Evolutionary conservation across 495 filamentous ascomycete genomes (phyloP).

Genomic region (Penicillium lagena): DNA sequence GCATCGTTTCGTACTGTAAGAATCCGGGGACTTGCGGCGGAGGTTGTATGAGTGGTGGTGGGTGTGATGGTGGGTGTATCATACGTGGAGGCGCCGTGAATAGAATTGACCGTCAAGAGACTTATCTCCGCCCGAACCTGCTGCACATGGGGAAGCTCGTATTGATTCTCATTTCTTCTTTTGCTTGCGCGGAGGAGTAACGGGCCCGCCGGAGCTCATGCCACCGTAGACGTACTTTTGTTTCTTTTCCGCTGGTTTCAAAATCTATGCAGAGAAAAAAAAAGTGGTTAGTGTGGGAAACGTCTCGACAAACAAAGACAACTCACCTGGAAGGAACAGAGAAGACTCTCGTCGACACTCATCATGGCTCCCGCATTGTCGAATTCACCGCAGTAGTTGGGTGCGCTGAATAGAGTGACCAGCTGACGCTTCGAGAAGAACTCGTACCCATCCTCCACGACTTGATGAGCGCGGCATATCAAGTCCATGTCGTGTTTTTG

Average conservation of each 20-base stretch:
- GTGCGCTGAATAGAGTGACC: constrained; percentile 95
- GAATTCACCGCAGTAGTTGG: constrained; percentile 99
- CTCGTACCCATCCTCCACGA: constrained; percentile 98
- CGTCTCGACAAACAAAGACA: too few species aligned
- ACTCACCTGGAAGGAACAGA: constrained; percentile 96
- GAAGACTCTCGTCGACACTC: constrained; percentile 98
- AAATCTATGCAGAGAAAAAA: constrained; percentile 54
- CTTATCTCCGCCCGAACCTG: constrained; percentile 96
- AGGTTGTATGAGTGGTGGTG: constrained; percentile 12
- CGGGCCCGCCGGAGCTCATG: constrained; percentile 77
- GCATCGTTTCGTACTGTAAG: constrained; percentile 22
- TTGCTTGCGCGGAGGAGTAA: constrained; percentile 88
- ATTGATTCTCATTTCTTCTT: constrained; percentile 78
- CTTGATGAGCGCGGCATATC: constrained; percentile 98
- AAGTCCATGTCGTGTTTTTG: constrained; percentile 99
- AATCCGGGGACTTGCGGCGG: constrained; percentile 12
- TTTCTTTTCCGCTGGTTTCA: constrained; percentile 99
- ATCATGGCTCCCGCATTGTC: constrained; percentile 99
- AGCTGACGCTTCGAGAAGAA: constrained; percentile 99
- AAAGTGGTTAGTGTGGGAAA: constrained; percentile 5
- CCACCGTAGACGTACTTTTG: constrained; percentile 98
- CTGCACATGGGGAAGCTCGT: constrained; percentile 78
- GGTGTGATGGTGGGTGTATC: constrained; percentile 8
- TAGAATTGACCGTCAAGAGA: constrained; percentile 11
- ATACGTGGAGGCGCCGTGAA: constrained; percentile 7